These are phyloP conservation scores for Wickerhamomyces sp. DNA, from an alignment of 1,139 yeast species.

Conservation along the genomic window DNA sequence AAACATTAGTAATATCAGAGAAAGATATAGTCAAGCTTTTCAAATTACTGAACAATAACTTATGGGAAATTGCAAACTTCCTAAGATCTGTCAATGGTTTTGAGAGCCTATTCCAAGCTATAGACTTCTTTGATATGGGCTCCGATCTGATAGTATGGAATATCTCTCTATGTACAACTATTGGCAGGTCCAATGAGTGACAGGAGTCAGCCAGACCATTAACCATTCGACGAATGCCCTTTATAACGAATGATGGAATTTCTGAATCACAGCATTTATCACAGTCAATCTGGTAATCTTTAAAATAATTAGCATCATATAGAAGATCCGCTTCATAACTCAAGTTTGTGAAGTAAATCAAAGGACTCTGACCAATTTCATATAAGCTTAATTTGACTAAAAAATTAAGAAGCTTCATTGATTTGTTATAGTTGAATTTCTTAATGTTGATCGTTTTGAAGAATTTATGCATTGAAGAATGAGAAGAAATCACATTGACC, in stretches of 20 bases:
- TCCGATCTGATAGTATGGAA: background rate
- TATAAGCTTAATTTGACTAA: background rate
- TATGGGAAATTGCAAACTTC: background rate
- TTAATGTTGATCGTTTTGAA: slow-evolving; percentile 1
- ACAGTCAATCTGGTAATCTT: background rate
- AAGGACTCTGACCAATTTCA: background rate
- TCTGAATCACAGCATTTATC: background rate
- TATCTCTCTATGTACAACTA: background rate
- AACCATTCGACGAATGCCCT: background rate
- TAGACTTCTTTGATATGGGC: background rate
- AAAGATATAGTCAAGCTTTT: slow-evolving; percentile 2
- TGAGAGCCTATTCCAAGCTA: background rate
- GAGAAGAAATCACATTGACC: slow-evolving; percentile 1
- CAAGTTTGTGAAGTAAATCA: background rate
- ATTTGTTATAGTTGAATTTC: background rate
- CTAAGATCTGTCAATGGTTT: background rate
- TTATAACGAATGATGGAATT: background rate
- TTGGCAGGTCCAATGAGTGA: background rate
- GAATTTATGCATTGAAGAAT: background rate
- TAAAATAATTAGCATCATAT: background rate
- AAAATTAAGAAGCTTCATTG: background rate
- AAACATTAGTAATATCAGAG: slow-evolving; percentile 1
- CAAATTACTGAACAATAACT: slow-evolving; percentile 1
- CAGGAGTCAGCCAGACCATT: background rate
- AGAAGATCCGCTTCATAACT: background rate